Conservation (phyloP, 1,284 basidiomycete species). For the Microbotryum silenes-acaulis region DNA sequence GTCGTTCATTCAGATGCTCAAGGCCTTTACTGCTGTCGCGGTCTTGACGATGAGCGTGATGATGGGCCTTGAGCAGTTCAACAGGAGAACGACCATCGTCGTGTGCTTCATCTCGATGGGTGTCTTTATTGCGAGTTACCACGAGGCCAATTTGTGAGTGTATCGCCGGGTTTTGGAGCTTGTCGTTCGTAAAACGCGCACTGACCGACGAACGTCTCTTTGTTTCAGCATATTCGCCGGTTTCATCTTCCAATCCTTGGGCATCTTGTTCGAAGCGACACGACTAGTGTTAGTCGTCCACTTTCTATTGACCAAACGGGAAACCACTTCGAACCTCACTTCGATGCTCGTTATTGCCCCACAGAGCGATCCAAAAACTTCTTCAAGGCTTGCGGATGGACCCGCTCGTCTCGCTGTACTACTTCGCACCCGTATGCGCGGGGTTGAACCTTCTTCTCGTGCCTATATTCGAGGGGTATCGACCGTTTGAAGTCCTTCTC, state of each 20-base stretch:
- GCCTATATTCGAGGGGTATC: conserved; percentile 44
- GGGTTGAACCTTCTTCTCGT: conserved; percentile 43
- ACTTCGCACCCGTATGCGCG: conserved; percentile 38
- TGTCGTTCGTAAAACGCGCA: conserved; percentile 6
- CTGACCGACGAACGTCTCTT: background rate
- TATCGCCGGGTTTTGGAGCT: background rate
- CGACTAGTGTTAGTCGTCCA: conserved; percentile 18
- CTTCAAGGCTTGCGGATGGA: conserved; percentile 37
- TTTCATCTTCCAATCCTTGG: conserved; percentile 33
- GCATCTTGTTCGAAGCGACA: conserved; percentile 35
- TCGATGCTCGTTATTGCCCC: background rate
- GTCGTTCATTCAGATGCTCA: conserved; percentile 37
- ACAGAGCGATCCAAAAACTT: conserved; percentile 35
- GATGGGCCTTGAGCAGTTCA: conserved; percentile 35
- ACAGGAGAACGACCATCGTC: conserved; percentile 34
- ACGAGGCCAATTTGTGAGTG: conserved; percentile 25
- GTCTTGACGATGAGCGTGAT: conserved; percentile 35
- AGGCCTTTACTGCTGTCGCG: conserved; percentile 39
- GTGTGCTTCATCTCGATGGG: conserved; percentile 43
- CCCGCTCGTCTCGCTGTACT: conserved; percentile 34
- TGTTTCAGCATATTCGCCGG: conserved; percentile 24
- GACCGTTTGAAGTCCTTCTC: conserved; percentile 43
- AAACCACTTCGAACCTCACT: too few species aligned
- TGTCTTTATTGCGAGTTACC: conserved; percentile 33
- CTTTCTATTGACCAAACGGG: too few species aligned